Evolutionary conservation across 192 early-diverging fungal genomes (phyloP), one percentile per base, ranked within the genome.

Genomic region (Rhizoclosmatium globosum): DNA sequence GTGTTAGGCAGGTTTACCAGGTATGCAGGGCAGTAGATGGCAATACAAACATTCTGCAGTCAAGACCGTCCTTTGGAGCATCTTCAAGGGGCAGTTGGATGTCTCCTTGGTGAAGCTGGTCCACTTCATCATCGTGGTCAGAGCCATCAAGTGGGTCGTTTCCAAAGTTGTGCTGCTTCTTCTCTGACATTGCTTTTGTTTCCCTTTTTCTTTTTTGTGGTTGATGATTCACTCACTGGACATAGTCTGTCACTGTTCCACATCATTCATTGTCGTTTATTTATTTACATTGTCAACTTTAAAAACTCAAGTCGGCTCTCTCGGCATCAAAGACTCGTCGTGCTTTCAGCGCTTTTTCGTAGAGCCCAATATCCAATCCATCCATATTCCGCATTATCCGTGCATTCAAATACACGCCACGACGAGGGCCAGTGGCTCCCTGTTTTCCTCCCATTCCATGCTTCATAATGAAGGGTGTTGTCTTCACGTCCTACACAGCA

Each of bases 341-440:
- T n/a, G 79, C 66, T 45, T 43, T 43, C 4, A 85, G 21, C 11
- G 84, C 84, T 75, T 85, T 44, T 9, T 85, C 84, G 56, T 67
- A 85, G 17, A 82, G 47, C 19, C 42, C 17, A 3, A 81, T 43
- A 69, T 85, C 84, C n/a, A 85, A 56, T 23, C 84, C 84, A 50
- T 85, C 84, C 64, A 85, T 79, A 50, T 76, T 77, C 45, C 84
- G 50, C 19, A 70, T 65, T 23, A 82, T 80, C 9, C 80, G 76
- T 2, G 84, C 81, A 11, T 79, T 78, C 17, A 85, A 59, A 53
- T 82, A 56, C 15, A 81, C 57, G 50, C 17, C 17, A 13, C 50
- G 50, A 53, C 50, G 50, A 7, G 6, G 50, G 17, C 6, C 9
- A 53, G 50, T 53, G 31, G 31, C 31, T 31, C 31, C 31, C 31